A percentile compares a stretch with the other conserved stretches of the same genome.
Conservation (phyloP, 129 eudicot genomes). For the Heracleum sosnowskyi region DNA sequence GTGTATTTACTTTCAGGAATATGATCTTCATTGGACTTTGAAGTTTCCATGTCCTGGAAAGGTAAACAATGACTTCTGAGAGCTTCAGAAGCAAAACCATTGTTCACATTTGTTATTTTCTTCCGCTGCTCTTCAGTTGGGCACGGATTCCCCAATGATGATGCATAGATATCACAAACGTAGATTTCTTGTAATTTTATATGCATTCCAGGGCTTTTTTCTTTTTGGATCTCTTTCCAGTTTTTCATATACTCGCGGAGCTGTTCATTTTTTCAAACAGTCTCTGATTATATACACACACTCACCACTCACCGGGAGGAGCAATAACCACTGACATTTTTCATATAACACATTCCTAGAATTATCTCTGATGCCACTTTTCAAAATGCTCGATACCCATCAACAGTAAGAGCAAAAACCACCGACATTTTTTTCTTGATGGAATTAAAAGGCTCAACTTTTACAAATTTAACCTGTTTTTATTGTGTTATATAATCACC, state of each 20-base stretch:
- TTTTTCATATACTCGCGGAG: too few species aligned
- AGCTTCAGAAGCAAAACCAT: conserved; percentile 65
- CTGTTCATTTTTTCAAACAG: too few species aligned
- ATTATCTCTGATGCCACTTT: conserved; percentile 80
- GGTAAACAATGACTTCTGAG: conserved; percentile 72
- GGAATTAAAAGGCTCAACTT: conserved; percentile 81
- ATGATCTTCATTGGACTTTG: conserved; percentile 14
- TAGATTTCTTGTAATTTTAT: too few species aligned
- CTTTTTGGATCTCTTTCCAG: too few species aligned
- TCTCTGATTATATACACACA: too few species aligned
- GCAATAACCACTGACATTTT: too few species aligned
- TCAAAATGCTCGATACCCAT: conserved; percentile 47
- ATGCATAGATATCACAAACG: too few species aligned
- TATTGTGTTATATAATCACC: conserved; percentile 20
- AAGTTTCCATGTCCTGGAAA: conserved; percentile 40
- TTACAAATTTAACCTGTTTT: conserved; percentile 28
- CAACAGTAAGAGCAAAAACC: conserved; percentile 47
- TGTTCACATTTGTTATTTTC: conserved; percentile 42
- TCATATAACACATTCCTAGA: conserved; percentile 46
- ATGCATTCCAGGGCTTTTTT: too few species aligned
- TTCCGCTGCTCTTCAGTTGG: conserved; percentile 50
- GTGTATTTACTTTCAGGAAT: conserved; percentile 58
- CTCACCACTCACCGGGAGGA: too few species aligned
- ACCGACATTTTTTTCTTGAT: conserved; percentile 81
- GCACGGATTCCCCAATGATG: too few species aligned